Evolutionary conservation across 106 monocot genomes (phyloP).

Genomic region (Amphibolis antarctica): DNA sequence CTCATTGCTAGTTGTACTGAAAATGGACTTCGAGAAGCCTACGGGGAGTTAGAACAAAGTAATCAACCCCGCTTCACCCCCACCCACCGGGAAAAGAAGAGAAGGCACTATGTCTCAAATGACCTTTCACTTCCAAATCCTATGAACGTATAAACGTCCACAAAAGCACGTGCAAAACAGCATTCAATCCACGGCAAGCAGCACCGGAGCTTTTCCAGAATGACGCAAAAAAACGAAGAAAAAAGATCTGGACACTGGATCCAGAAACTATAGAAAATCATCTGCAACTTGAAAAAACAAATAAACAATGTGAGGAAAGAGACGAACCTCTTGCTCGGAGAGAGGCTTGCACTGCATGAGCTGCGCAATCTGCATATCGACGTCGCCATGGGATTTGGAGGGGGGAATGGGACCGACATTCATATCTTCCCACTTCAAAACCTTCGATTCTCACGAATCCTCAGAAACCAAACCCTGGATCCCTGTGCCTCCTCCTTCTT

Average conservation of each 20-base stretch:
- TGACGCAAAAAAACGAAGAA: background rate
- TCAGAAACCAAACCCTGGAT: background rate
- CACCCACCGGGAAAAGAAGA: too few relatives aligned
- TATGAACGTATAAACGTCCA: too few relatives aligned
- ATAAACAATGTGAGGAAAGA: background rate
- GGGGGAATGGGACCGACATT: slow-evolving; percentile 7
- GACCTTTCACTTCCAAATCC: too few relatives aligned
- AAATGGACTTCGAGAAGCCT: too few relatives aligned
- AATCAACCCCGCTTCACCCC: too few relatives aligned
- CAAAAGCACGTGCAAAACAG: background rate
- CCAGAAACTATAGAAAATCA: background rate
- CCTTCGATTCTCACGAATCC: background rate
- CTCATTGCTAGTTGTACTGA: too few relatives aligned
- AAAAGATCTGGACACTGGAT: background rate
- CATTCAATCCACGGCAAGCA: background rate
- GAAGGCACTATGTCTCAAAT: too few relatives aligned
- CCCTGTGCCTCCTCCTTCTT: background rate
- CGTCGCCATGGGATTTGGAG: slow-evolving; percentile 9
- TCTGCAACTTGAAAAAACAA: background rate
- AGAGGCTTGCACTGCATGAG: slow-evolving; percentile 26
- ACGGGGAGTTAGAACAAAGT: too few relatives aligned
- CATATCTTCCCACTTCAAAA: slow-evolving; percentile 1
- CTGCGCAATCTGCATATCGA: slow-evolving; percentile 22
- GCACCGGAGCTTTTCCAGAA: background rate
- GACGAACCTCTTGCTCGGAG: slow-evolving; percentile 18